Evolutionary conservation across 352 stramenopile species (phyloP).

Genomic region (Globisporangium solare): DNA sequence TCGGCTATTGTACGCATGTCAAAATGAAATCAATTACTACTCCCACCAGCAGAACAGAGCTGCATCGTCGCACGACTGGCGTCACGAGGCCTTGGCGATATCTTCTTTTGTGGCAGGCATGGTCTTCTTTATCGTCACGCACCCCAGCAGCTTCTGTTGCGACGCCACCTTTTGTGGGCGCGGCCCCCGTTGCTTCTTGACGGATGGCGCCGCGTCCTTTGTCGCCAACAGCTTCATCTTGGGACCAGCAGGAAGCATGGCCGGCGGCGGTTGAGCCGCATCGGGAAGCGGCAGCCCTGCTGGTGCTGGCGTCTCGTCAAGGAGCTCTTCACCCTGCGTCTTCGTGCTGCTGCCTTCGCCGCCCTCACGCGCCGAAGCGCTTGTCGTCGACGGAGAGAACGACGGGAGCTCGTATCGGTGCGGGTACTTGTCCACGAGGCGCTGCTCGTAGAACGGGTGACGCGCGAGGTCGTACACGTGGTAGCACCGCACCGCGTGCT

Average conservation of each 20-base stretch:
- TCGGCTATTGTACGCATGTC: background rate
- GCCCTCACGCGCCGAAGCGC: too few species aligned
- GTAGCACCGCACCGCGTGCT: constrained; percentile 24
- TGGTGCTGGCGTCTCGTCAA: constrained; percentile 1
- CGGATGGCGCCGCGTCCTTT: constrained; percentile 2
- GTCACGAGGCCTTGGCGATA: background rate
- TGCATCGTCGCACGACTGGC: background rate
- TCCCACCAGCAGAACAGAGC: background rate
- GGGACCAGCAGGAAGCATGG: background rate
- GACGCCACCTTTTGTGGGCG: background rate
- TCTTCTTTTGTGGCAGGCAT: too few species aligned
- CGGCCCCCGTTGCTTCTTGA: constrained; percentile 4
- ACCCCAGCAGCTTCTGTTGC: background rate
- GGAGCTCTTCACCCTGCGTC: background rate
- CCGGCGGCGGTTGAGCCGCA: background rate
- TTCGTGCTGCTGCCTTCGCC: constrained; percentile 1
- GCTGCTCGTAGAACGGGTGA: constrained; percentile 22
- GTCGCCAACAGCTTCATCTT: constrained; percentile 5
- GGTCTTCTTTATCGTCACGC: too few species aligned
- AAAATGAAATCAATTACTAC: constrained; percentile 1
- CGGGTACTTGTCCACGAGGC: constrained; percentile 17
- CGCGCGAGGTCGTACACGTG: constrained; percentile 15
- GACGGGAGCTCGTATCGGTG: constrained; percentile 17
- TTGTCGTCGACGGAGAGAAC: constrained; percentile 7
- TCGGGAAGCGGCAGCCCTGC: background rate